A percentile compares a stretch with the other conserved stretches of the same genome.
Evolutionary conservation across 2,329 filamentous ascomycete genomes (phyloP).

Genomic region (Lizonia empirigonia): DNA sequence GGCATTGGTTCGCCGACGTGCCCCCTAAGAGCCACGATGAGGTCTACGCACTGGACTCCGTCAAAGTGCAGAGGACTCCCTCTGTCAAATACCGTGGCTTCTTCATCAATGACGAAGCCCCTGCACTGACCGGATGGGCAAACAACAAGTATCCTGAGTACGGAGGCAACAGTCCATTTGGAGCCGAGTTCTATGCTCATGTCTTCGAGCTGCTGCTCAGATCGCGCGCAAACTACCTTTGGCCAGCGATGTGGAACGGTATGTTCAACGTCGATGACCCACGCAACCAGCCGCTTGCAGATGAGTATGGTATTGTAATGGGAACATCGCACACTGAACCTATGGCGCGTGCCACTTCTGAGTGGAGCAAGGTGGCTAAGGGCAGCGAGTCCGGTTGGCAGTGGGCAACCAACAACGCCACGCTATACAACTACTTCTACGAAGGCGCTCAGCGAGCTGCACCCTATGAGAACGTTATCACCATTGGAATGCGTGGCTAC

Average conservation of each 20-base stretch:
- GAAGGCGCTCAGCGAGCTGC: conserved; percentile 70
- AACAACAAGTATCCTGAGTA: conserved; percentile 58
- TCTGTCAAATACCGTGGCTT: conserved; percentile 71
- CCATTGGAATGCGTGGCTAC: conserved; percentile 70
- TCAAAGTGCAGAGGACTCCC: conserved; percentile 64
- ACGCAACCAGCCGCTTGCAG: conserved; percentile 69
- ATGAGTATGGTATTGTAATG: conserved; percentile 76
- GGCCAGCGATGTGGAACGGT: conserved; percentile 73
- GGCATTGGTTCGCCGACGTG: conserved; percentile 72
- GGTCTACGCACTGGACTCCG: conserved; percentile 61
- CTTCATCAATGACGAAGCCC: conserved; percentile 74
- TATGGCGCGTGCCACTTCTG: conserved; percentile 64
- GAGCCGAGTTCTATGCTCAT: conserved; percentile 68
- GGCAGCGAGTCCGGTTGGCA: conserved; percentile 64
- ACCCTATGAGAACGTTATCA: conserved; percentile 70
- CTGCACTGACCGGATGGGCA: conserved; percentile 70
- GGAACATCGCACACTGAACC: conserved; percentile 76
- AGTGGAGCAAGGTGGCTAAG: conserved; percentile 55
- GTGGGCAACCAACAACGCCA: conserved; percentile 71
- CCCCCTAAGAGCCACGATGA: conserved; percentile 57
- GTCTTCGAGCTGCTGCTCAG: conserved; percentile 75
- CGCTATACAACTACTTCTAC: conserved; percentile 70
- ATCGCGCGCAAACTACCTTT: conserved; percentile 74
- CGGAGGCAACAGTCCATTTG: conserved; percentile 52
- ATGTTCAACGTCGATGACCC: conserved; percentile 76